Evolutionary conservation across 768 basidiomycete genomes (phyloP), one percentile per base, ranked within the genome.

Genomic region (Suillus brevipes): DNA sequence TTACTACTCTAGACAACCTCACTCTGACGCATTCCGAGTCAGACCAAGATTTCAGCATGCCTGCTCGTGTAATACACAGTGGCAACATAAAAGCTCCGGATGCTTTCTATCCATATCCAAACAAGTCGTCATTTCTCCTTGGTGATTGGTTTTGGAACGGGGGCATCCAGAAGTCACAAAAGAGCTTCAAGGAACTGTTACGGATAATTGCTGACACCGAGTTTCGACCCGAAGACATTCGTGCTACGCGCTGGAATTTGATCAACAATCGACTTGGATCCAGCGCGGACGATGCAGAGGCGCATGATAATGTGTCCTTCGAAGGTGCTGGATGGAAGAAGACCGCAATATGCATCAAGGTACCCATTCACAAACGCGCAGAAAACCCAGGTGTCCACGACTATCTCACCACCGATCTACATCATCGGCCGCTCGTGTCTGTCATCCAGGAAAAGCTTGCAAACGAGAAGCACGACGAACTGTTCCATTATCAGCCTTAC

Each of bases 401-500:
- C 16, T 65, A 60, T 28, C 37, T 49, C n/a, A 23, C 55, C 20
- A 31, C 38, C 4, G 38, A 64, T 53, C 64, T 72, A 23, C 52
- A 67, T 47, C 70, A 72, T 58, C 65, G 61, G 4, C 58, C 52
- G 8, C 59, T 71, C 0, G 49, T 68, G 6, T 66, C 66, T 0
- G 62, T 71, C 34, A 65, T 71, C 38, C 34, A 59, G 23, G 69
- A 71, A 50, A 71, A 68, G 38, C 28, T 72, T 28, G 18, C 64
- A 7, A 68, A 67, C 62, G 23, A 57, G 28, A 62, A 20, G 42
- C 53, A 62, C 18, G 23, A 56, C 28, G 6, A 43, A 31, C 45
- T 37, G 25, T 69, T 74, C 49, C 68, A 74, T 55, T 73, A 67
- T 60, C 65, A 67, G 8, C 73, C 73, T 1, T 74, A 70, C 65